phyloP scores from a whole-genome alignment of 202 grass and related monocot species.

The Setaria viridis region DNA sequence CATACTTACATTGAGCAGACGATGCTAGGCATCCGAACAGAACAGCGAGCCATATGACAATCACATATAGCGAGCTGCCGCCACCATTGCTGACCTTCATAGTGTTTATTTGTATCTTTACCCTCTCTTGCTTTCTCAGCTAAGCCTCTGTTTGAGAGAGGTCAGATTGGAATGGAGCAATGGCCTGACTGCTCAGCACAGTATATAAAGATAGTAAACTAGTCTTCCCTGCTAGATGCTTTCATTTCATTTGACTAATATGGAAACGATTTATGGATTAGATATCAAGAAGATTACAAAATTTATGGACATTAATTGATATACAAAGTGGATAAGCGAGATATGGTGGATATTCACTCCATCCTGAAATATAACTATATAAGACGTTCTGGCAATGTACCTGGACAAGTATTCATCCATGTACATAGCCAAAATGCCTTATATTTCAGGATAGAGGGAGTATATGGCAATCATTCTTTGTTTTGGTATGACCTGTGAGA shows the following conservation, averaged over 20 bases:
- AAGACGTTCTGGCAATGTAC: too few relatives aligned
- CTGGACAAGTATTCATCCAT: too few relatives aligned
- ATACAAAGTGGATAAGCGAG: not conserved
- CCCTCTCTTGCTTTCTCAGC: not conserved
- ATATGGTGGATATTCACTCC: not conserved
- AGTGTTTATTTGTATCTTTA: not conserved
- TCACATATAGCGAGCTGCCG: not conserved
- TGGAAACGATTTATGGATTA: not conserved
- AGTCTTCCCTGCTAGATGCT: not conserved
- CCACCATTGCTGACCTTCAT: not conserved
- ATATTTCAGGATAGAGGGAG: too few relatives aligned
- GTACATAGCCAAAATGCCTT: too few relatives aligned
- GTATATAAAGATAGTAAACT: not conserved
- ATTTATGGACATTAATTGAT: not conserved
- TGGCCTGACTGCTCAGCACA: not conserved
- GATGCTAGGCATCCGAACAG: not conserved
- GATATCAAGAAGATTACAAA: not conserved
- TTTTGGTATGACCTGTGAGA: not conserved
- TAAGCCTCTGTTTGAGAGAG: not conserved
- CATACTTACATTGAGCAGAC: not conserved
- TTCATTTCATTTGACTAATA: not conserved
- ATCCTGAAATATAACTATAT: too few relatives aligned
- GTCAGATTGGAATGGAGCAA: not conserved
- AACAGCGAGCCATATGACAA: not conserved
- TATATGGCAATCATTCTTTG: not conserved